Base-by-base conservation (phyloP, 148 eudicot genomes). In the Polygonum aviculare region DNA sequence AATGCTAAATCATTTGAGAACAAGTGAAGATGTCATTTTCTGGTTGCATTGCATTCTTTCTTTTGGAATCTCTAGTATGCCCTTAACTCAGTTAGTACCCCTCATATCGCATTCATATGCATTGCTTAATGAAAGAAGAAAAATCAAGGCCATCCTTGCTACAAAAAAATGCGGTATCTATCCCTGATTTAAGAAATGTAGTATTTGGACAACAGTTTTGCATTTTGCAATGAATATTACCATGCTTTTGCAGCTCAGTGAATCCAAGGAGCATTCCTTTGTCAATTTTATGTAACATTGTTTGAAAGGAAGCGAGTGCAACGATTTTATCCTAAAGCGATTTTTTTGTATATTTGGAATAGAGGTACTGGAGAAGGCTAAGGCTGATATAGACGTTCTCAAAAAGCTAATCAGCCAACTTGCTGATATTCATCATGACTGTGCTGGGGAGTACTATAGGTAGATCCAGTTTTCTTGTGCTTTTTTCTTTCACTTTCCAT, bases 371-470 rank as follows among this genome's bases (percentile, higher is more conserved):
- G 74, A 77, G 41, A 77, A 63, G 19, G 74, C 78, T 47, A 48
- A 45, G 44, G 74, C 16, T 44, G 59, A 48, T 47, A 33, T 77
- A 22, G 45, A 55, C 3, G 49, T 41, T 15, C 78, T 77, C 73
- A 77, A 77, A 74, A 67, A 77, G 74, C 74, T 45, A 45, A 65
- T 77, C 36, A 49, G 78, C 48, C 57, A 77, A 71, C 78, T 77
- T 47, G 59, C 78, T 8, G 31, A 48, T 38, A 77, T 77, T 48
- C 78, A 57, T 67, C 57, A 8, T 33, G 74, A 77, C 49, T 77
- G 78, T 16, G 54, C 60, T 45, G 78, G 78, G 67, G 78, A 77
- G 67, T 77, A 77, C 59, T 77, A 77, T 67, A 65, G 78, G 78
- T 77, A 31, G 47, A 74, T 44, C 60, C 51, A 22, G 36, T 62